Base-by-base conservation (phyloP, 169 alveolate species). In the Plasmodium yoelii region DNA sequence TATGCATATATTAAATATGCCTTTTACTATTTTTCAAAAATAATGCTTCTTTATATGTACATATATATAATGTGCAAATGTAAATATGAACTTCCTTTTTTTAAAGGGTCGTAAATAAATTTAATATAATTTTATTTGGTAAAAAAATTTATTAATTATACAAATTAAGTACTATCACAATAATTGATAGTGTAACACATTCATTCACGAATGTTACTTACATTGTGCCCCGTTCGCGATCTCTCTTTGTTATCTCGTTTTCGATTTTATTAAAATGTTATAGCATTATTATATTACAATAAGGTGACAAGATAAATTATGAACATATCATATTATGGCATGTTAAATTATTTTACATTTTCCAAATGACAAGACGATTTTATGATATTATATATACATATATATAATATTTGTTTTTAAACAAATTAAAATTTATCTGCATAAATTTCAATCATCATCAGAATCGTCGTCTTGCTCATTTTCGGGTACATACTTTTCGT, bases 401-500 rank as follows among this genome's bases (percentile, higher is more conserved):
- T 34, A 34, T 34, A 34, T 34, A 34, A 34, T 34, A 34, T 34
- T 34, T 34, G 42, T 34, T 34, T 34, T 34, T 51, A 51, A 51
- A 51, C 59, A 51, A 12, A 42, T 34, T 19, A 24, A 34, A 13
- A 15, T 5, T 12, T 69, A 34, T 2, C 15, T 15, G 47, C 19
- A 56, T 18, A 8, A 9, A 2, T 55, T 19, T 53, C 47, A 77
- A 10, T 15, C 77, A 61, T 77, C 88, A 15, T 77, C 88, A 44
- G 88, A 74, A 12, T 74, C 88, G 5, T 74, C 73, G 26, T 74
- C 63, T 64, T 47, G 9, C 24, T 74, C 88, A 74, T 74, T 73
- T 15, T 74, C 74, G 12, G 88, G 88, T 18, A 77, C 77, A 46
- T 77, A 77, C 15, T 77, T 15, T 51, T 77, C 88, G 34, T 77